Base-by-base conservation (phyloP, 768 basidiomycete genomes). In the Boletus reticuloceps region DNA sequence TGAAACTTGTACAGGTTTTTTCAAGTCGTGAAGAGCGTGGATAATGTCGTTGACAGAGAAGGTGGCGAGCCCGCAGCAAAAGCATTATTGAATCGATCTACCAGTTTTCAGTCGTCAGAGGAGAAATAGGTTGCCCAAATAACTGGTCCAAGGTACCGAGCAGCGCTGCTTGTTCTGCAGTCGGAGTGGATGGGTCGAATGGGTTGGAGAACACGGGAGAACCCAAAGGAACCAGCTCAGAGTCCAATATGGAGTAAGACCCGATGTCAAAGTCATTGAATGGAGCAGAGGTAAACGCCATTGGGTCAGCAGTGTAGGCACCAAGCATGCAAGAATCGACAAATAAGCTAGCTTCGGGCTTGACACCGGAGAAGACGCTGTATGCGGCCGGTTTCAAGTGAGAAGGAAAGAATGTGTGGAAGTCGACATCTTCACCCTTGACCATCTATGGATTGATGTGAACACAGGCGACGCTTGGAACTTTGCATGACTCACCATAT, bases 151-250 rank as follows among this genome's bases (percentile, higher is more conserved):
- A 52, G 39, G 64, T 60, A 27, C 45, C 54, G 13, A 71, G 60
- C 20, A 60, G 20, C 17, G 50, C 56, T 9, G 58, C 49, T 20
- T 58, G 55, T 2, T 29, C 54, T 31, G 48, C 52, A 4, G 51
- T 37, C 3, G 34, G 32, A 25, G 40, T 19, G 25, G 53, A 63
- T 2, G 44, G 40, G 27, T 64, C 69, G 46, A 69, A 70, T 6
- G 69, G 69, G 39, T 70, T 72, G 42, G 59, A 47, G 47, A 70
- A 72, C n/a, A 72, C 52, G 6, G 69, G 71, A 17, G 69, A 70
- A 19, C 60, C 54, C 31, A 61, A 32, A 31, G 67, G 62, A 17
- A 53, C 50, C 8, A 58, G 46, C 2, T 25, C 34, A 22, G 52
- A 37, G 20, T 63, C 45, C 20, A 54, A n/a, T 3, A 32, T 42